Conservation (phyloP, 306 rosid species). For the Sicyos baderoa region DNA sequence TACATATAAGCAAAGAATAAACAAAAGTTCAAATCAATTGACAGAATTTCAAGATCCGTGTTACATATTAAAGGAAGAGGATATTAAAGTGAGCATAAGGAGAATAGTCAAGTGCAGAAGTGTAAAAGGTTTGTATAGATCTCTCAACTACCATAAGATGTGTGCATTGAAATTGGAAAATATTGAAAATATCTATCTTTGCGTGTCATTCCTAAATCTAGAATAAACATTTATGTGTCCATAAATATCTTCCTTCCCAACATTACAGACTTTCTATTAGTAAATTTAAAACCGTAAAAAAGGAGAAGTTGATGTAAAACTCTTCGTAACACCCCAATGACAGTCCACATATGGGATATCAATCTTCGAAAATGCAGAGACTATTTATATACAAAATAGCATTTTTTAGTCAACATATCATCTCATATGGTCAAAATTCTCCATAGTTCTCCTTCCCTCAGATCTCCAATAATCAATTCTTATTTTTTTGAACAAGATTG, state of each 20-base stretch:
- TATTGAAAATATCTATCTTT: not conserved
- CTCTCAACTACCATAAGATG: not conserved
- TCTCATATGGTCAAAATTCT: not conserved
- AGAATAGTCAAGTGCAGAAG: not conserved
- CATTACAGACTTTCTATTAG: too few species aligned
- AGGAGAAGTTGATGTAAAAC: too few species aligned
- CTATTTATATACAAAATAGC: too few species aligned
- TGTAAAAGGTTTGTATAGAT: not conserved
- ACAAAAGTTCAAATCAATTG: not conserved
- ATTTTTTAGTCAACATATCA: not conserved
- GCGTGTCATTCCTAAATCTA: not conserved
- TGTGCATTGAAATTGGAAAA: conserved; percentile 2
- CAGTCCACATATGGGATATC: too few species aligned
- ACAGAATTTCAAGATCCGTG: not conserved
- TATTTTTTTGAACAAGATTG: too few species aligned
- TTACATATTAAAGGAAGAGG: not conserved
- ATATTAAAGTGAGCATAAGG: not conserved
- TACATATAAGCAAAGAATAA: conserved; percentile 30
- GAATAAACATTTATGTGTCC: not conserved
- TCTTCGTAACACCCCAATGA: too few species aligned
- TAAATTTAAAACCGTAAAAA: too few species aligned
- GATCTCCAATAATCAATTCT: not conserved
- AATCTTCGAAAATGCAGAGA: too few species aligned
- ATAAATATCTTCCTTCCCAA: too few species aligned
- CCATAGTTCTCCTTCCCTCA: not conserved